Conservation (phyloP, 2,329 filamentous ascomycete species). For the Hypoxylon sp. region DNA sequence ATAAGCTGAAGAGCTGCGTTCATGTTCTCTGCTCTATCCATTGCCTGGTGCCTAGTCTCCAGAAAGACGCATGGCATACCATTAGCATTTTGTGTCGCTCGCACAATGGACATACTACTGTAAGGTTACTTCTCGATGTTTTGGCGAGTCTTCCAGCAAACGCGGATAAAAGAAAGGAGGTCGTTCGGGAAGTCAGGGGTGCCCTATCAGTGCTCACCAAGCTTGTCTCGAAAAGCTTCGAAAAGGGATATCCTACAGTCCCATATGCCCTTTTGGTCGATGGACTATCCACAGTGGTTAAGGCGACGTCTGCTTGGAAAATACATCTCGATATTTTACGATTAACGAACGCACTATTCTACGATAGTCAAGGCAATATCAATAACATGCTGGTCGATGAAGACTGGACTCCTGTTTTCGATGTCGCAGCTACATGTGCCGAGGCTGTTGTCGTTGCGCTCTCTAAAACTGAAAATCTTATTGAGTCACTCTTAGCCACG, state of each 20-base stretch:
- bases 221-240: conserved; percentile 71
- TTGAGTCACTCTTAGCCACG: conserved; percentile 45
- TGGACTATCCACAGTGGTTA: conserved; percentile 68
- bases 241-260: conserved; percentile 72
- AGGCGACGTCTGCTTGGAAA: conserved; percentile 61
- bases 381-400: conserved; percentile 73
- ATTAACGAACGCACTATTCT: conserved; percentile 70
- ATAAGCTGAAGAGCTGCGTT: conserved; percentile 75
- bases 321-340: conserved; percentile 65
- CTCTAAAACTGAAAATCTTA: conserved; percentile 44
- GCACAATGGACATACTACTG: conserved; percentile 78
- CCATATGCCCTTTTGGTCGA: conserved; percentile 72
- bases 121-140: conserved; percentile 75
- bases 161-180: conserved; percentile 65
- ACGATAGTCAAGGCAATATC: conserved; percentile 66
- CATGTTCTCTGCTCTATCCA: conserved; percentile 81
- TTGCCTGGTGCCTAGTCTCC: conserved; percentile 72
- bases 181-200: conserved; percentile 71
- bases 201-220: conserved; percentile 75
- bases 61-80: conserved; percentile 78
- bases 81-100: conserved; percentile 80
- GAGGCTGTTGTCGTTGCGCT: conserved; percentile 52
- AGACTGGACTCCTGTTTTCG: conserved; percentile 74
- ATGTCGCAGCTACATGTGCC: conserved; percentile 71
- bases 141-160: conserved; percentile 65